phyloP scores from a whole-genome alignment of 345 rosid species.

The Pelargonium nanum region DNA sequence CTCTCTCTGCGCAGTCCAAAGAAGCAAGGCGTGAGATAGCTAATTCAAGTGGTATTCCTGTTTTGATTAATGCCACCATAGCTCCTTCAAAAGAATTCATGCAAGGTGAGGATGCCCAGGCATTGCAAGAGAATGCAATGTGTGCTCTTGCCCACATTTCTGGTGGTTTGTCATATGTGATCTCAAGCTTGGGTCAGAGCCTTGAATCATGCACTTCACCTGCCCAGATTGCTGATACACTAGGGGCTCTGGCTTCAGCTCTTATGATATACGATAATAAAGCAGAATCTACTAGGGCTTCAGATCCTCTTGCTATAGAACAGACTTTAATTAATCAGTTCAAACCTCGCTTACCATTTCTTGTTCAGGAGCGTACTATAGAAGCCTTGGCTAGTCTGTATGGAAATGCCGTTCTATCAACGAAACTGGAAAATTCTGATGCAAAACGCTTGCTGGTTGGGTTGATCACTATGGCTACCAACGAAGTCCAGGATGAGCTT shows the following conservation, averaged over 20 bases:
- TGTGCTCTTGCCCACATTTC: conserved; percentile 98
- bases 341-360: conserved; percentile 72
- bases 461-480: conserved; percentile 88
- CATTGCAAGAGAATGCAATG: conserved; percentile 98
- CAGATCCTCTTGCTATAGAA: conserved; percentile 68
- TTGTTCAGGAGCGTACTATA: conserved; percentile 93
- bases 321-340: conserved; percentile 87
- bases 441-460: conserved; percentile 98
- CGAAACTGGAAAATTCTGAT: conserved; percentile 71
- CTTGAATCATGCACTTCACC: conserved; percentile 95
- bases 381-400: conserved; percentile 99
- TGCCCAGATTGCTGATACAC: conserved; percentile 89
- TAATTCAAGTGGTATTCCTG: conserved; percentile 82
- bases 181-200: conserved; percentile 98
- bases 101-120: conserved; percentile 99
- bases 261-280: conserved; percentile 92
- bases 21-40: conserved; percentile 93
- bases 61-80: conserved; percentile 88
- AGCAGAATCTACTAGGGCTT: conserved; percentile 73
- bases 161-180: conserved; percentile 94
- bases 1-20: conserved; percentile 87
- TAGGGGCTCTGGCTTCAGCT: conserved; percentile 99
- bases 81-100: conserved; percentile 99
- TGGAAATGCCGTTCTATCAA: conserved; percentile 69
- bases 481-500: conserved; percentile 95